Conservation (phyloP, 805 yeast genomes). For the Suhomyces emberorum region DNA sequence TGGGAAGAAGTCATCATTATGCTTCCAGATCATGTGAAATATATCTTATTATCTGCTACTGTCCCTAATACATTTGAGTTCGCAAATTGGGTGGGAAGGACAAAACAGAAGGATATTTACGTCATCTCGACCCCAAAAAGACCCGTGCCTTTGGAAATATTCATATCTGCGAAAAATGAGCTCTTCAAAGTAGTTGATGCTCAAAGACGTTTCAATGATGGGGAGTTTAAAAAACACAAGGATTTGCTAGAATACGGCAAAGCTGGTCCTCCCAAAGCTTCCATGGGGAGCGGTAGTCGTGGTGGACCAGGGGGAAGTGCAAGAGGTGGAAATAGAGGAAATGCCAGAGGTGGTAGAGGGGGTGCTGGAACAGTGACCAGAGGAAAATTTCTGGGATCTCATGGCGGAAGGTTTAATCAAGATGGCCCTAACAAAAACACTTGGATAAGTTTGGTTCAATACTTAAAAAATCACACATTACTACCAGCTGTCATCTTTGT, state of each 20-base stretch:
- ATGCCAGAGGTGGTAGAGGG: constrained; percentile 14
- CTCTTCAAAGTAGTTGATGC: constrained; percentile 72
- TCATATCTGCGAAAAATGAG: constrained; percentile 76
- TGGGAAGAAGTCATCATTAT: constrained; percentile 99
- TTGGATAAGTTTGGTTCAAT: constrained; percentile 72
- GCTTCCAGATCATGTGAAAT: constrained; percentile 95
- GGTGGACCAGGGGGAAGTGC: constrained; percentile 45
- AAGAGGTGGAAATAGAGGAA: constrained; percentile 40
- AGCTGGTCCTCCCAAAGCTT: constrained; percentile 34
- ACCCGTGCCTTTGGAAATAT: constrained; percentile 92
- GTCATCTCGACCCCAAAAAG: constrained; percentile 95
- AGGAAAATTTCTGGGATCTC: constrained; percentile 13
- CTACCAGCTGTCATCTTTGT: constrained; percentile 92
- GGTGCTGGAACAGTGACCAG: constrained; percentile 28
- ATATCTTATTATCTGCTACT: constrained; percentile 88
- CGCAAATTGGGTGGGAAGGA: constrained; percentile 98
- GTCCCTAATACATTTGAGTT: constrained; percentile 98
- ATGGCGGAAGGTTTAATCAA: constrained; percentile 38
- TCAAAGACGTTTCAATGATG: constrained; percentile 62
- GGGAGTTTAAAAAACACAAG: constrained; percentile 60
- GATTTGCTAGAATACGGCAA: constrained; percentile 46
- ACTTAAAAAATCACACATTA: constrained; percentile 61
- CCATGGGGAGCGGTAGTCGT: constrained; percentile 39
- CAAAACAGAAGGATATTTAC: constrained; percentile 91
- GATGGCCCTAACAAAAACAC: constrained; percentile 78